Conservation (phyloP, 1,284 basidiomycete species). For the Inonotus hispidus region DNA sequence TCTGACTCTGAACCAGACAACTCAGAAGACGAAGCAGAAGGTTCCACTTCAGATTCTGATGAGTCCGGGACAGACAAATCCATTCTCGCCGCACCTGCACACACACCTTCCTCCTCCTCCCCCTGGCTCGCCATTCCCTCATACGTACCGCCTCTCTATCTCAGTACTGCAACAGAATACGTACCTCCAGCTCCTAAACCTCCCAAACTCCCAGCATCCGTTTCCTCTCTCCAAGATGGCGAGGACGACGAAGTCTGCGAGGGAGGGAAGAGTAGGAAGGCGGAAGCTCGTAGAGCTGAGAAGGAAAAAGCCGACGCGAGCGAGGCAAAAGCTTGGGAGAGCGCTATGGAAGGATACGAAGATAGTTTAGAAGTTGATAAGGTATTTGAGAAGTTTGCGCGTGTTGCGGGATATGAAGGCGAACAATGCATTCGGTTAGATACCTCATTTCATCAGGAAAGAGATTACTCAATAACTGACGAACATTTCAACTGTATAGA, state of each 20-base stretch:
- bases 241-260: slow-evolving; percentile 38
- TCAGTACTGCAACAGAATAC: slow-evolving; percentile 69
- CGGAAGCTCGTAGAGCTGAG: slow-evolving; percentile 7
- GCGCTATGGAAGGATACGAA: slow-evolving; percentile 71
- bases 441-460: not conserved
- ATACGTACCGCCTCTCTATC: slow-evolving; percentile 56
- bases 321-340: slow-evolving; percentile 42
- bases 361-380: slow-evolving; percentile 70
- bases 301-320: slow-evolving; percentile 19
- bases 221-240: slow-evolving; percentile 21
- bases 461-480: not conserved
- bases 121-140: slow-evolving; percentile 57
- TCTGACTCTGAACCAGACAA: slow-evolving; percentile 12
- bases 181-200: slow-evolving; percentile 49
- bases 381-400: slow-evolving; percentile 74
- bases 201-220: slow-evolving; percentile 36
- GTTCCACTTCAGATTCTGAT: slow-evolving; percentile 3
- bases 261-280: slow-evolving; percentile 24
- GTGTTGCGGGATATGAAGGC: slow-evolving; percentile 58
- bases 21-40: slow-evolving; percentile 14
- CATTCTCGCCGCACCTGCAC: slow-evolving; percentile 56
- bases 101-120: slow-evolving; percentile 49
- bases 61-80: slow-evolving; percentile 22
- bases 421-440: slow-evolving; percentile 74
- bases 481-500: slow-evolving; percentile 33